phyloP scores from a whole-genome alignment of 768 basidiomycete genomes.

The Podaxis mareebaensis region DNA sequence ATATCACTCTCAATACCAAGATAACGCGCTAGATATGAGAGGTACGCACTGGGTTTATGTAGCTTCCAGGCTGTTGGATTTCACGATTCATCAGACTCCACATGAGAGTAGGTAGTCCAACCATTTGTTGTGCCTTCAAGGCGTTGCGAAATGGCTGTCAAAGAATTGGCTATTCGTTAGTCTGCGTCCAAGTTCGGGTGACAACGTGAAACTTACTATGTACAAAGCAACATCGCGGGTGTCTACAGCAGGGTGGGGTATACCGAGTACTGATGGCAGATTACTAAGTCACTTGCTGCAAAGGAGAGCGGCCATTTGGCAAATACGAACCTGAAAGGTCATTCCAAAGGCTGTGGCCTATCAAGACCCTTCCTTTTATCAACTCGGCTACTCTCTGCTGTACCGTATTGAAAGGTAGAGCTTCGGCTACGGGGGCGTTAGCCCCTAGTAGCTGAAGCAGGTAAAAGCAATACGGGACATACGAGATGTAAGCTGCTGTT shows the following conservation, averaged over 20 bases:
- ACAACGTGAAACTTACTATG: slow-evolving; percentile 36
- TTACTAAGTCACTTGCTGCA: slow-evolving; percentile 3
- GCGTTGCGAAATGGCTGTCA: slow-evolving; percentile 71
- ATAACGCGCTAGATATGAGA: neutral
- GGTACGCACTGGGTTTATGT: slow-evolving; percentile 64
- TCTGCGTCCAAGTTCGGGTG: slow-evolving; percentile 11
- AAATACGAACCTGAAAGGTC: slow-evolving; percentile 67
- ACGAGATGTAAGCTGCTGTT: slow-evolving; percentile 42
- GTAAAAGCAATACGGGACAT: slow-evolving; percentile 19
- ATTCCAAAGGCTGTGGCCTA: slow-evolving; percentile 80
- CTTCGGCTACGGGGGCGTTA: slow-evolving; percentile 38
- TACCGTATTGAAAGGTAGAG: slow-evolving; percentile 58
- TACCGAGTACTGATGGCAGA: slow-evolving; percentile 61
- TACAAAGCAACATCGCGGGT: slow-evolving; percentile 84
- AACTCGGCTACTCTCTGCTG: slow-evolving; percentile 66
- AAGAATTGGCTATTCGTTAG: neutral
- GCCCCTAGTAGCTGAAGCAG: neutral
- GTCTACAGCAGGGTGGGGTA: slow-evolving; percentile 74
- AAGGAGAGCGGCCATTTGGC: slow-evolving; percentile 14
- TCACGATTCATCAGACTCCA: slow-evolving; percentile 83
- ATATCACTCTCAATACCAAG: neutral
- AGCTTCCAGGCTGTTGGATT: slow-evolving; percentile 62
- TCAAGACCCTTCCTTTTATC: slow-evolving; percentile 68
- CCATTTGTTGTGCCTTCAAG: slow-evolving; percentile 62
- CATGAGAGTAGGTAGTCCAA: slow-evolving; percentile 77